Base-by-base conservation (phyloP, 345 rosid genomes). In the Corymbia maculata region DNA sequence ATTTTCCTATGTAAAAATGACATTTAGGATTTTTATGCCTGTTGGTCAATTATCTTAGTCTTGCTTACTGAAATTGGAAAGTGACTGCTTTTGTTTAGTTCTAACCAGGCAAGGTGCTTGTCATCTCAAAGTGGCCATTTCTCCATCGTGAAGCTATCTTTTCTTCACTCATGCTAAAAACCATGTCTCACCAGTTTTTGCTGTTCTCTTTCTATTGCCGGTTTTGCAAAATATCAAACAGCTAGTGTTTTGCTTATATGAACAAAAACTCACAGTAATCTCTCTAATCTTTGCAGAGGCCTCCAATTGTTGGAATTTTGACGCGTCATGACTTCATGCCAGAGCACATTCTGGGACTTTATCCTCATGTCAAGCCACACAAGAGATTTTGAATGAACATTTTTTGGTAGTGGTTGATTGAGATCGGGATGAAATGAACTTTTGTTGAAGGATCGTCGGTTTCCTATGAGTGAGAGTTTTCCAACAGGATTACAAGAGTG, bases 301-400 rank as follows among this genome's bases (percentile, higher is more conserved):
- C 94, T 86, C 95, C 97, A 0, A 89, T 95, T 30, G 95, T 94
- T 12, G 97, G 95, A 70, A 95, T 94, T 52, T 88, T 95, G 85
- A 95, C 97, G 1, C 89, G 97, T 88, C 97, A 95, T 21, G 97
- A 95, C 79, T 94, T 95, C 91, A 89, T 94, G 92, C 93, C 95
- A 2, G 94, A 95, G 89, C 97, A 94, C 85, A 80, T 95, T n/a
- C 79, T 91, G 87, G 94, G 95, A 90, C 91, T 92, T 10, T 91
- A 93, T 88, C 95, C 95, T 28, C 92, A 88, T 84, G 52, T 93
- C 88, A 91, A 90, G 85, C 88, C 88, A 36, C 84, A 75, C 84
- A 75, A 42, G 19, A 75, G 49, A 75, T 19, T 75, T 75, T 75
- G 84, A 75, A 42, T 75, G 49, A 21, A 42, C 84, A 9, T 75